Base-by-base conservation (phyloP, 2,329 filamentous ascomycete genomes). In the Sarocladium kiliense region DNA sequence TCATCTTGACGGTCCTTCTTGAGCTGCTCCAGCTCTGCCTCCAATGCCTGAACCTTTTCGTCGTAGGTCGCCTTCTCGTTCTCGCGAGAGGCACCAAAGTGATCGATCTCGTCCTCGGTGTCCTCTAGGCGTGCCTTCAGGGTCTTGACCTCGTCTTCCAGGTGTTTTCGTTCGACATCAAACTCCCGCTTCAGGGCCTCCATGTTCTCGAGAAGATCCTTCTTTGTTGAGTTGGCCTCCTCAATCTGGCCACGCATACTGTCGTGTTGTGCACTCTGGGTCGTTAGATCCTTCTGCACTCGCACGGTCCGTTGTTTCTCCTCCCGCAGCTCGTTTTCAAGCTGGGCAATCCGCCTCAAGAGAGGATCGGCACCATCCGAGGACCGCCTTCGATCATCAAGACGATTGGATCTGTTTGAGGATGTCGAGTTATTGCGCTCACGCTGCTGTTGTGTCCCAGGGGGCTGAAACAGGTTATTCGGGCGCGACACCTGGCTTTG, bases 181-280 rank as follows among this genome's bases (percentile, higher is more conserved):
- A 96, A 97, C 65, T 97, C 94, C 25, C 84, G 85, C 70, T 97
- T 91, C 60, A 95, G 82, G 12, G 92, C 87, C 66, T 97, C 91
- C 74, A 99, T 90, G 65, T 99, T 99, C 60, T 90, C 87, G 72
- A 99, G 85, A 10, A 99, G 82, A 68, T 97, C 94, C 63, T 89
- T 88, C 70, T 99, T 99, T 1, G 89, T 97, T 2, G 90, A 92
- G 62, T 94, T 90, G 5, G 84, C 89, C 68, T 97, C 93, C 59
- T 94, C 85, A 58, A 96, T 81, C 63, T 86, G 86, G 64, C 76
- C 81, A 73, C 80, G 86, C 65, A 81, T 82, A 62, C 83, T 79
- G 62, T 75, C 80, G 66, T 82, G 82, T 61, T 78, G 80, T 53
- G 76, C 82, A 60, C 68, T 75, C 53, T 79, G 79, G 2, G 75